phyloP scores from a whole-genome alignment of 1,284 basidiomycete genomes.

The Moesziomyces parantarcticus region DNA sequence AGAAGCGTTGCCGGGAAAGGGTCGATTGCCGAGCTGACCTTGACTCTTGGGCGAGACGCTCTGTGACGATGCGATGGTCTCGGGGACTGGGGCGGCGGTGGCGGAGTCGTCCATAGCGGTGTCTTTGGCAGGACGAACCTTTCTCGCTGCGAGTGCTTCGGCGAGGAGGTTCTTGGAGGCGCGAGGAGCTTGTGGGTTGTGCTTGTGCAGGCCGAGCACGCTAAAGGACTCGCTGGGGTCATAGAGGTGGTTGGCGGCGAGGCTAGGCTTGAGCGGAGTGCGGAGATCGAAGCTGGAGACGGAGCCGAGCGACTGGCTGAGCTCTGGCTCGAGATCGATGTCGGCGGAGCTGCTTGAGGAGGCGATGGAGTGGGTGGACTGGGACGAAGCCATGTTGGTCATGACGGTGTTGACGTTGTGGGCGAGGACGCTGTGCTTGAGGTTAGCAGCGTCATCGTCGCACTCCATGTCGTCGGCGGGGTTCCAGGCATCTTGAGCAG shows the following conservation, averaged over 20 bases:
- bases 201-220: slow-evolving; percentile 33
- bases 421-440: slow-evolving; percentile 7
- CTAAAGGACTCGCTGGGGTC: slow-evolving; percentile 35
- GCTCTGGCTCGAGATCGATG: slow-evolving; percentile 38
- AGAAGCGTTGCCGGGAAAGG: slow-evolving; percentile 8
- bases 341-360: slow-evolving; percentile 43
- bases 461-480: slow-evolving; percentile 50
- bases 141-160: slow-evolving; percentile 34
- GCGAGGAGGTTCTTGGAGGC: slow-evolving; percentile 36
- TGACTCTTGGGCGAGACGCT: slow-evolving; percentile 29
- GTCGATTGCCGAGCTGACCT: neutral
- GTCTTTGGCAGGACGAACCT: slow-evolving; percentile 12
- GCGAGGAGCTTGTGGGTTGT: slow-evolving; percentile 9
- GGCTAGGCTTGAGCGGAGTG: slow-evolving; percentile 50
- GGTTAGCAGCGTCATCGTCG: slow-evolving; percentile 26
- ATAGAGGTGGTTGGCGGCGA: slow-evolving; percentile 31
- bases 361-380: slow-evolving; percentile 42
- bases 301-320: slow-evolving; percentile 54
- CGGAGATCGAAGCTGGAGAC: slow-evolving; percentile 55
- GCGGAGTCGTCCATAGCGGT: slow-evolving; percentile 1
- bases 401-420: slow-evolving; percentile 15
- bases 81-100: slow-evolving; percentile 4
- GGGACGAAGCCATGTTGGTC: slow-evolving; percentile 40
- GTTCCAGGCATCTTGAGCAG: slow-evolving; percentile 21
- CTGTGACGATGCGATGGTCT: slow-evolving; percentile 1